Percentiles rank a stretch among this genome's conserved stretches.
phyloP scores from a whole-genome alignment of 192 early-diverging fungal species.

The Linnemannia exigua region DNA sequence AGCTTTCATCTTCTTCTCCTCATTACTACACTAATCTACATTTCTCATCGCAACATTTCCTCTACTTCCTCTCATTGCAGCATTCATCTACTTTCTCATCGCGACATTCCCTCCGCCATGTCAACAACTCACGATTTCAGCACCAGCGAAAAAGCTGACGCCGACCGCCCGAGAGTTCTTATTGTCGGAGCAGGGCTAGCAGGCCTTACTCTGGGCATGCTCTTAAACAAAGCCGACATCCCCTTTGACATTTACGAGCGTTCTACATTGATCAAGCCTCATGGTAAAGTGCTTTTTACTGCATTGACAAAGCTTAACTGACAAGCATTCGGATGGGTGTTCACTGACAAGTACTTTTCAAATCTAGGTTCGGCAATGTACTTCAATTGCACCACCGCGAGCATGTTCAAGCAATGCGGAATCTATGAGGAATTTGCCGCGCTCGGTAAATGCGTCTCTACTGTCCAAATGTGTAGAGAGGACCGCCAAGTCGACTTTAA shows the following conservation, averaged over 20 bases:
- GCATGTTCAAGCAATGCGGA: constrained; percentile 12
- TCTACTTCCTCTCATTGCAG: no score
- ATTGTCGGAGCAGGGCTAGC: constrained; percentile 20
- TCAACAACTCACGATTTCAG: background rate
- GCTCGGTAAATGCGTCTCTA: background rate
- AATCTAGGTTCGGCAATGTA: background rate
- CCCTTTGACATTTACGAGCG: constrained; percentile 15
- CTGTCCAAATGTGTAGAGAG: background rate
- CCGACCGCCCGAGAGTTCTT: background rate
- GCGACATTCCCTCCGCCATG: no score
- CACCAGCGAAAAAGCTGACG: background rate
- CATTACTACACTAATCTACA: no score
- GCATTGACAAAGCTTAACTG: no score
- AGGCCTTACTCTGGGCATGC: constrained; percentile 8
- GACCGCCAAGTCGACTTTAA: background rate
- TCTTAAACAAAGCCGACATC: constrained; percentile 2
- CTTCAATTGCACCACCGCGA: background rate
- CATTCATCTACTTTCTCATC: no score
- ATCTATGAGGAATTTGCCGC: constrained; percentile 14
- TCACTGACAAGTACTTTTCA: no score
- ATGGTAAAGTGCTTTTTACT: no score
- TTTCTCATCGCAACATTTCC: no score
- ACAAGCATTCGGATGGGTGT: no score
- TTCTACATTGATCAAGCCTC: constrained; percentile 1
- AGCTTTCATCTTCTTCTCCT: no score